These are phyloP conservation scores for Acanthamoeba lugdunensis DNA, from an alignment of 208 protist species.

Conservation along the genomic window DNA sequence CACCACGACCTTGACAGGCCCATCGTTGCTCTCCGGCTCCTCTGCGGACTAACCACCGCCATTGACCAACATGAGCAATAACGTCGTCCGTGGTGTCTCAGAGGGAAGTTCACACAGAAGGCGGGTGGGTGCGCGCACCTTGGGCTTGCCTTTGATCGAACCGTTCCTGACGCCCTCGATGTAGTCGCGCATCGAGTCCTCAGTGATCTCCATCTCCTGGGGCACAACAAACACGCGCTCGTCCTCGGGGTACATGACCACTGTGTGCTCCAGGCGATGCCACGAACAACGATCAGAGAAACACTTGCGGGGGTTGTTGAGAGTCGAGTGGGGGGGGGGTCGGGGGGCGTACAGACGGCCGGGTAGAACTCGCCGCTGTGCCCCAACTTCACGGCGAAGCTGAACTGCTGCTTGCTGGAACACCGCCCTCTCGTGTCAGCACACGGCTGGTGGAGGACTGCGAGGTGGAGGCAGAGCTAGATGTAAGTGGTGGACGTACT, in stretches of 20 bases:
- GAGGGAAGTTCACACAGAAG: too few relatives aligned
- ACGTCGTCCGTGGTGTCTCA: not conserved
- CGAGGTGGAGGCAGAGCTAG: too few relatives aligned
- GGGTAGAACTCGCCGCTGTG: not conserved
- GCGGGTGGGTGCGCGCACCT: too few relatives aligned
- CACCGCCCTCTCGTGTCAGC: too few relatives aligned
- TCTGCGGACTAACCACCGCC: conserved; percentile 43
- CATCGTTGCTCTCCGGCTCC: conserved; percentile 73
- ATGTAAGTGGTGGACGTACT: not conserved
- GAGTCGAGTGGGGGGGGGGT: not conserved
- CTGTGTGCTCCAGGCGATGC: not conserved
- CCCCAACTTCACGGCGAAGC: not conserved
- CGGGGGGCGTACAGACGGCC: not conserved
- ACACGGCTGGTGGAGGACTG: too few relatives aligned
- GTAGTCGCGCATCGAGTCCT: not conserved
- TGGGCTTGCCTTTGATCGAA: not conserved
- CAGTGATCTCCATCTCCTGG: not conserved
- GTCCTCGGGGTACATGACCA: not conserved
- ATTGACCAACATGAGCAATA: not conserved
- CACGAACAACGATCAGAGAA: not conserved
- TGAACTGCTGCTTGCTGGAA: not conserved
- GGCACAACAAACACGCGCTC: not conserved
- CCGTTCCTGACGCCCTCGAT: conserved; percentile 18
- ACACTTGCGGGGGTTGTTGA: too few relatives aligned
- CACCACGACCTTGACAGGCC: conserved; percentile 76